Evolutionary conservation across 2,329 filamentous ascomycete species (phyloP), one percentile per base, ranked within the genome.

Genomic region (Ambrosiella beaveri): DNA sequence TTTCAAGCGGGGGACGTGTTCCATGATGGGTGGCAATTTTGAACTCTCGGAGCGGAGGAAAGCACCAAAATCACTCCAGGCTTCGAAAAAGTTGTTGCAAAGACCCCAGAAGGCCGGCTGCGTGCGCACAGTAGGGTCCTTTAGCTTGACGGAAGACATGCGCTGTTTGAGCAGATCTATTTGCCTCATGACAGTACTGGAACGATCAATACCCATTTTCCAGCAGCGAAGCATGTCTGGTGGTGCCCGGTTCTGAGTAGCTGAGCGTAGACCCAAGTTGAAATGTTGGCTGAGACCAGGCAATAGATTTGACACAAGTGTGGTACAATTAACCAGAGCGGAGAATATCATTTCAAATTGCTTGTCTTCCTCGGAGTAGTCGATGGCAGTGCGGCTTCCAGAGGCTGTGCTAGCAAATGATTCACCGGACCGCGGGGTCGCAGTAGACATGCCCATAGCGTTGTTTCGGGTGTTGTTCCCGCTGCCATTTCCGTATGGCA

Each of bases 331-430:
- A 51, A 84, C 82, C 27, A 95, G 73, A 51, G 85, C 85, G 39
- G 88, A 67, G 71, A 87, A 95, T 19, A 96, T 88, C 61, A 76
- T 80, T 62, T 95, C 90, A 63, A 95, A 95, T 36, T 83, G 78
- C 13, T 79, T 77, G 64, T 95, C 88, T 62, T 95, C 88, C 62
- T 88, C 85, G 1, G 78, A 78, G 54, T 83, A 79, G 55, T 88
- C 85, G 8, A 80, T 68, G 7, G 74, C 71, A 52, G 74, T 75
- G 49, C 76, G 75, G 47, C 77, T 74, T 37, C 74, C 71, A 57
- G 74, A 66, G 36, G 66, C 67, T 19, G 64, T 68, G 38, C 74
- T 73, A 3, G 83, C 76, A 66, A 93, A 94, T 0, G 86, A 88
- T 65, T 95, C 88, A 49, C 84, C 86, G 7, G 88, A 94, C 27